Evolutionary conservation across 768 basidiomycete species (phyloP).

Genomic region (Leccinum subgranulosum): DNA sequence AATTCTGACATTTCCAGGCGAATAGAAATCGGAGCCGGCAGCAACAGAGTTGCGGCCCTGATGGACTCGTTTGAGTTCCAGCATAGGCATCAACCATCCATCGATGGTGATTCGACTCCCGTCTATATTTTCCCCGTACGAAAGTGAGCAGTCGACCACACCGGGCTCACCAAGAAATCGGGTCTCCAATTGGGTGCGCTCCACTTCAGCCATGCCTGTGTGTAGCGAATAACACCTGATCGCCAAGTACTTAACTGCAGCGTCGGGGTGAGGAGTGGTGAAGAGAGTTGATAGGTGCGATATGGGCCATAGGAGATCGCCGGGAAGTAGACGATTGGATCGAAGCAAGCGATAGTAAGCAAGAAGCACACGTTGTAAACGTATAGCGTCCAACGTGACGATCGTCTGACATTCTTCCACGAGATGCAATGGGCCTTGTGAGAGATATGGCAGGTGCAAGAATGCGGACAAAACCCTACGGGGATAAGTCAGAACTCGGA

Average conservation of each 20-base stretch:
- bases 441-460: conserved; percentile 40
- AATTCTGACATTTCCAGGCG: conserved; percentile 29
- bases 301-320: conserved; percentile 57
- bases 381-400: conserved; percentile 35
- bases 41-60: conserved; percentile 47
- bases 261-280: conserved; percentile 54
- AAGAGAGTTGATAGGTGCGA: conserved; percentile 43
- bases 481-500: neutral
- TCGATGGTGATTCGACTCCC: conserved; percentile 51
- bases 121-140: conserved; percentile 49
- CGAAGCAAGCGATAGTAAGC: conserved; percentile 79
- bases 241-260: conserved; percentile 63
- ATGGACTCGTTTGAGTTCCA: conserved; percentile 63
- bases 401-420: conserved; percentile 32
- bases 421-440: conserved; percentile 54
- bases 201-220: conserved; percentile 73
- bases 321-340: conserved; percentile 68
- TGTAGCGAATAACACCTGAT: conserved; percentile 78
- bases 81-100: conserved; percentile 77
- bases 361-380: conserved; percentile 69
- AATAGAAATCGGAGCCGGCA: conserved; percentile 47
- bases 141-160: conserved; percentile 60
- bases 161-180: conserved; percentile 57
- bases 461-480: conserved; percentile 56
- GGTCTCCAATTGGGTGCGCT: conserved; percentile 63